These are phyloP conservation scores for Pseudogymnoascus destructans DNA, from an alignment of 2,329 filamentous ascomycete genomes.

Conservation along the genomic window DNA sequence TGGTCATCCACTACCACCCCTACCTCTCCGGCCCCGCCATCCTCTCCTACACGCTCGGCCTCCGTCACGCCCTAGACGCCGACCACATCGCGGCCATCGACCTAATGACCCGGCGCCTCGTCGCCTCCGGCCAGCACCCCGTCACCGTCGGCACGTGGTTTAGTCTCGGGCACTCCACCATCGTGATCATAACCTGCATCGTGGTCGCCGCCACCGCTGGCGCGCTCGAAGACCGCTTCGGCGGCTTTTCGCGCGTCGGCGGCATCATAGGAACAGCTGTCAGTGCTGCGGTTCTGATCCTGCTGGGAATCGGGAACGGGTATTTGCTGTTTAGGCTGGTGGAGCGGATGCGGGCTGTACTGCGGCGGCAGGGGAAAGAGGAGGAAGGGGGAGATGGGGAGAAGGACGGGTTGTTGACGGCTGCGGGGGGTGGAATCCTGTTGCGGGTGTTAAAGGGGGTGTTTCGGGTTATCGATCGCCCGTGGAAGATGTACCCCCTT, in stretches of 20 bases:
- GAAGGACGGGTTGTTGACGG: constrained; percentile 37
- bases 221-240: constrained; percentile 68
- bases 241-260: constrained; percentile 64
- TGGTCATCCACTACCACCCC: constrained; percentile 40
- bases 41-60: constrained; percentile 74
- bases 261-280: constrained; percentile 84
- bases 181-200: constrained; percentile 80
- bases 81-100: constrained; percentile 86
- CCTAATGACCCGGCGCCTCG: constrained; percentile 79
- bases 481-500: constrained; percentile 94
- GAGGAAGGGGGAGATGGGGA: constrained; percentile 19
- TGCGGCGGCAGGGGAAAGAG: constrained; percentile 30
- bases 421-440: constrained; percentile 67
- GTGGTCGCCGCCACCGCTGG: constrained; percentile 85
- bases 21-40: constrained; percentile 66
- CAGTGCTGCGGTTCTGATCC: constrained; percentile 67
- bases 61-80: constrained; percentile 94
- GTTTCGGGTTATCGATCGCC: constrained; percentile 60
- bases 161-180: constrained; percentile 83
- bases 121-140: constrained; percentile 72
- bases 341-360: constrained; percentile 49
- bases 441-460: constrained; percentile 57
- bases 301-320: constrained; percentile 70
- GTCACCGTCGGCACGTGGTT: constrained; percentile 94
- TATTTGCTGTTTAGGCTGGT: constrained; percentile 75